These are phyloP conservation scores for Fusarium sp. DNA, from an alignment of 2,329 filamentous ascomycete species.

Conservation along the genomic window DNA sequence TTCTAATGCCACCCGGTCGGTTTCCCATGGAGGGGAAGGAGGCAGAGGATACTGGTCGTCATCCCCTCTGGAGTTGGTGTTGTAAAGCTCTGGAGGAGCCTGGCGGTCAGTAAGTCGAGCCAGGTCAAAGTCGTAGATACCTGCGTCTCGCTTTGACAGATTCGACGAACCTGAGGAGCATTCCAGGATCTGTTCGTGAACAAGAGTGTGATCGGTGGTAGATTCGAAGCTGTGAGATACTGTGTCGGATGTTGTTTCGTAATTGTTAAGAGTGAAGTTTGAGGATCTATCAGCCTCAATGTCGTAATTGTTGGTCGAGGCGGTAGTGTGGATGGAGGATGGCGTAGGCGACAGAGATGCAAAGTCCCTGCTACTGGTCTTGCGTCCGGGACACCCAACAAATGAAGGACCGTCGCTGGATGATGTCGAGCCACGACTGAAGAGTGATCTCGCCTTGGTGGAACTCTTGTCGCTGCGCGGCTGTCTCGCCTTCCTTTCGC, in stretches of 20 bases:
- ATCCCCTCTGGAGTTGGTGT: neutral
- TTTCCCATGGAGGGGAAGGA: slow-evolving; percentile 5
- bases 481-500: slow-evolving; percentile 21
- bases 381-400: neutral
- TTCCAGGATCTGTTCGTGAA: neutral
- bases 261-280: neutral
- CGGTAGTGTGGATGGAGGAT: neutral
- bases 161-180: slow-evolving; percentile 8
- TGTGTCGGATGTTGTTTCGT: slow-evolving; percentile 3
- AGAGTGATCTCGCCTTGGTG: slow-evolving; percentile 15
- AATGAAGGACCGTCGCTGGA: slow-evolving; percentile 10
- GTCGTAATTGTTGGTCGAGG: slow-evolving; percentile 2
- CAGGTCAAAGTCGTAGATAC: neutral
- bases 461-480: neutral
- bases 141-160: neutral
- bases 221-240: slow-evolving; percentile 3
- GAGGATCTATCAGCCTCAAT: slow-evolving; percentile 21
- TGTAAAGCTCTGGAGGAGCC: neutral
- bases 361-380: neutral
- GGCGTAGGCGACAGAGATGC: slow-evolving; percentile 7
- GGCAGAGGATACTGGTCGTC: slow-evolving; percentile 3
- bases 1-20: slow-evolving; percentile 5
- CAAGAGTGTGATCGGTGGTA: neutral
- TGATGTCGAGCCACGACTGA: slow-evolving; percentile 20
- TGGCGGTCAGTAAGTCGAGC: neutral